Evolutionary conservation across 352 stramenopile species (phyloP), one percentile per base, ranked within the genome.

Genomic region (Pythium sp.): DNA sequence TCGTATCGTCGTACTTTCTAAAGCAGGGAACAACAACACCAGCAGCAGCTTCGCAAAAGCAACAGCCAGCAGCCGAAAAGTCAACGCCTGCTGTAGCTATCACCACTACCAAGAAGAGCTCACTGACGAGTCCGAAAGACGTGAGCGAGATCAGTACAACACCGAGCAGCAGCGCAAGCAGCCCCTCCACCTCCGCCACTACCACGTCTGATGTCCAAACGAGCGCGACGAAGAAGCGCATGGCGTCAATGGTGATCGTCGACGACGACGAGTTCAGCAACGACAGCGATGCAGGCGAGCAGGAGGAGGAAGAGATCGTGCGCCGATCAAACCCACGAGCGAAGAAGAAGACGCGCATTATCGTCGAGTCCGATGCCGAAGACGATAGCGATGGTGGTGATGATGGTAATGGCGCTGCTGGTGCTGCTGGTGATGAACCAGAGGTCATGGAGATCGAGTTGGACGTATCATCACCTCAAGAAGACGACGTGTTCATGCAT

Each of bases 361-460:
- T 92, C 70, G 71, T 90, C 22, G 84, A 92, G 49, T 92, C 84
- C 7, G 84, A 92, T 12, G 84, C 78, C 2, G 78, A 85, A 8
- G 64, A 74, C 9, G 62, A 75, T 15, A 74, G 78, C 0, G 62
- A 73, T 0, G 69, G 69, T 2, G 67, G 79, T 0, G 55, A 58
- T 2, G 64, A 61, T 9, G 30, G 9, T 2, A 66, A 61, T 9
- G 30, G 9, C 11, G 59, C 65, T 3, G 58, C 58, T 1, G 59
- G 67, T 2, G 58, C 58, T 3, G 30, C 30, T 32, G 30, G 30
- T 32, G 61, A 62, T 0, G 66, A 73, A 5, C 61, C 71, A 18
- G 47, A 75, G 56, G 67, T 69, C 12, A 66, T 77, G 43, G 67
- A 60, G 1, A 67, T 82, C 30, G 61, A 76, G 11, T 89, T 79